These are phyloP conservation scores for Lactifluus echinatus DNA, from an alignment of 768 basidiomycete species.

Conservation along the genomic window DNA sequence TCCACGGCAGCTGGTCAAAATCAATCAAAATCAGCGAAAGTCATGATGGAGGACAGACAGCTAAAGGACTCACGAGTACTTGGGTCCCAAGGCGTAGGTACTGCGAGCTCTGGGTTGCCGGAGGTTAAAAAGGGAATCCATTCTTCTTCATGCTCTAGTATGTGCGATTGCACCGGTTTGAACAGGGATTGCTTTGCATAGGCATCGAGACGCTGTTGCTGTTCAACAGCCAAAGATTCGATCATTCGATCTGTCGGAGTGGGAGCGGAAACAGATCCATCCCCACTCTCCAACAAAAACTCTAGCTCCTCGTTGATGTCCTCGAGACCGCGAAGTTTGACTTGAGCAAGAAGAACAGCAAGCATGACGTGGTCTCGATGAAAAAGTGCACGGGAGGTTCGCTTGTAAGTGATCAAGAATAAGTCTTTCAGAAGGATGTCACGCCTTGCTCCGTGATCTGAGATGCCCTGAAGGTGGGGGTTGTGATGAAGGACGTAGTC, in stretches of 20 bases:
- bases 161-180: conserved; percentile 60
- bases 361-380: conserved; percentile 88
- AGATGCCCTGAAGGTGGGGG: conserved; percentile 74
- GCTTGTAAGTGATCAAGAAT: conserved; percentile 79
- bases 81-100: conserved; percentile 75
- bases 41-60: conserved; percentile 11
- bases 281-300: conserved; percentile 85
- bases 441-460: conserved; percentile 64
- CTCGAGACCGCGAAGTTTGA: conserved; percentile 72
- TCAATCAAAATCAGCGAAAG: conserved; percentile 3
- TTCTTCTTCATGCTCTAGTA: conserved; percentile 49
- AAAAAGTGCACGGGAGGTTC: conserved; percentile 84
- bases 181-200: conserved; percentile 71
- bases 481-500: conserved; percentile 90
- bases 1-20: conserved; percentile 50
- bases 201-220: conserved; percentile 54
- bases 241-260: conserved; percentile 31
- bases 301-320: conserved; percentile 82
- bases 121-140: conserved; percentile 72
- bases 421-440: conserved; percentile 80
- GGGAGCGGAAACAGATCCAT: conserved; percentile 41
- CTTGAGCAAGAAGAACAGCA: conserved; percentile 82
- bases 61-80: conserved; percentile 54
- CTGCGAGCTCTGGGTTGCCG: conserved; percentile 51
- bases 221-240: conserved; percentile 55